Conservation (phyloP, 2,329 filamentous ascomycete genomes). For the Stemphylium beticola region DNA sequence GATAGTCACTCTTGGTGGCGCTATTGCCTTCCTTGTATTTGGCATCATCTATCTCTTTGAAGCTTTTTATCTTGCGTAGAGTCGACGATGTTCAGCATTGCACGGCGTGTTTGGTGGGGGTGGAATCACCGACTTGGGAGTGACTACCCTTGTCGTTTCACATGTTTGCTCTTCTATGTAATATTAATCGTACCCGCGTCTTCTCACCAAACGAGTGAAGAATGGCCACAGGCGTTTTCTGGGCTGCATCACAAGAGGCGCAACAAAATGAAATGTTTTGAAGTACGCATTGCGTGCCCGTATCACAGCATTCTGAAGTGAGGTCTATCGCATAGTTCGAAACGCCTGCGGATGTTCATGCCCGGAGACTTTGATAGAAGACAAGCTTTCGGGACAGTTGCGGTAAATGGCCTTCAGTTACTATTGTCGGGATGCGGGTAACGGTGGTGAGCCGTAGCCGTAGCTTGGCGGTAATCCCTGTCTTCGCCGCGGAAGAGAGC, state of each 20-base stretch:
- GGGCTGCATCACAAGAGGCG: slow-evolving; percentile 13
- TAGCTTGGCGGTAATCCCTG: slow-evolving; percentile 19
- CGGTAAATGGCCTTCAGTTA: background rate
- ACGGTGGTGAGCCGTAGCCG: background rate
- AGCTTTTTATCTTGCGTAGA: slow-evolving; percentile 63
- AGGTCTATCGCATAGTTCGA: background rate
- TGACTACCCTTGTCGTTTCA: background rate
- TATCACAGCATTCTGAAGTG: background rate
- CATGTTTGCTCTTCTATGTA: slow-evolving; percentile 25
- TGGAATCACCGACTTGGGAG: slow-evolving; percentile 11
- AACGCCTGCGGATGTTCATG: background rate
- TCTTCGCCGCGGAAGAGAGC: slow-evolving; percentile 26
- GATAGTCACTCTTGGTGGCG: slow-evolving; percentile 88
- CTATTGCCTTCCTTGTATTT: slow-evolving; percentile 87
- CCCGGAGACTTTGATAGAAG: background rate
- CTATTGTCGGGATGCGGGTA: background rate
- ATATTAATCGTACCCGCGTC: slow-evolving; percentile 29
- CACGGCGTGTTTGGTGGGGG: slow-evolving; percentile 27
- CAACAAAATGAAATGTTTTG: slow-evolving; percentile 2
- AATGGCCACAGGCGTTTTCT: slow-evolving; percentile 21
- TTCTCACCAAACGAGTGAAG: slow-evolving; percentile 5
- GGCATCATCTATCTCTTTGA: slow-evolving; percentile 91
- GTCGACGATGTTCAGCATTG: slow-evolving; percentile 25
- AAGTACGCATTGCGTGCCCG: background rate
- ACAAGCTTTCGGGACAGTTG: background rate